Percentiles rank a stretch among this genome's conserved stretches.
Conservation (phyloP, 768 basidiomycete species). For the Collybia mongolica region DNA sequence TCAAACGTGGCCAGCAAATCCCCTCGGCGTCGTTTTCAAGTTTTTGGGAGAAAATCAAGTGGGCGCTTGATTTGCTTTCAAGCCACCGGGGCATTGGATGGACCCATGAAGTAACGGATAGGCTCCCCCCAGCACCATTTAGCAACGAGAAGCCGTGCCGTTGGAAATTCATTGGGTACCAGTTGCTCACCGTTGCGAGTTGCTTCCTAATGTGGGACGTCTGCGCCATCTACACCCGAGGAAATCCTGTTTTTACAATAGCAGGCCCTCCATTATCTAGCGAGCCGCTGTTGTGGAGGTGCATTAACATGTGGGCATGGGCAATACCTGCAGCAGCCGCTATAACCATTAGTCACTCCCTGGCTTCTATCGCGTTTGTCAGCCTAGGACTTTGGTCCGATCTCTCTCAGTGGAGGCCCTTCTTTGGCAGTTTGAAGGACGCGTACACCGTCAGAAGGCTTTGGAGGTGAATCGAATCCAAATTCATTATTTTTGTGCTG, state of each 20-base stretch:
- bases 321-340: conserved; percentile 14
- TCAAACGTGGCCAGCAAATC: conserved; percentile 12
- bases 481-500: neutral
- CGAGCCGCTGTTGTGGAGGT: conserved; percentile 11
- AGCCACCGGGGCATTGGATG: conserved; percentile 35
- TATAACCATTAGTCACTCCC: conserved; percentile 9
- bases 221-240: conserved; percentile 8
- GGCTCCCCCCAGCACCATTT: conserved; percentile 17
- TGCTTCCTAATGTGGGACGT: conserved; percentile 14
- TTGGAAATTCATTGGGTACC: conserved; percentile 19
- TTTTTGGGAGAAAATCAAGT: conserved; percentile 21
- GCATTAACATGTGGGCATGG: conserved; percentile 19
- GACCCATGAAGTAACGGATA: conserved; percentile 24
- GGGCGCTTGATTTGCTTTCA: conserved; percentile 27
- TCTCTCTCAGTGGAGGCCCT: conserved; percentile 25
- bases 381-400: conserved; percentile 14
- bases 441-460: conserved; percentile 30
- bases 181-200: conserved; percentile 8
- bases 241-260: conserved; percentile 10
- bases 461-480: conserved; percentile 28
- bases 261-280: conserved; percentile 12
- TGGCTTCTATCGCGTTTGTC: conserved; percentile 8
- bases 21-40: conserved; percentile 7
- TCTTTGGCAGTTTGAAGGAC: conserved; percentile 26
- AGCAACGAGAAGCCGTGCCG: conserved; percentile 10